Evolutionary conservation across 768 basidiomycete genomes (phyloP).

Genomic region (Phanerodontia chrysosporium): DNA sequence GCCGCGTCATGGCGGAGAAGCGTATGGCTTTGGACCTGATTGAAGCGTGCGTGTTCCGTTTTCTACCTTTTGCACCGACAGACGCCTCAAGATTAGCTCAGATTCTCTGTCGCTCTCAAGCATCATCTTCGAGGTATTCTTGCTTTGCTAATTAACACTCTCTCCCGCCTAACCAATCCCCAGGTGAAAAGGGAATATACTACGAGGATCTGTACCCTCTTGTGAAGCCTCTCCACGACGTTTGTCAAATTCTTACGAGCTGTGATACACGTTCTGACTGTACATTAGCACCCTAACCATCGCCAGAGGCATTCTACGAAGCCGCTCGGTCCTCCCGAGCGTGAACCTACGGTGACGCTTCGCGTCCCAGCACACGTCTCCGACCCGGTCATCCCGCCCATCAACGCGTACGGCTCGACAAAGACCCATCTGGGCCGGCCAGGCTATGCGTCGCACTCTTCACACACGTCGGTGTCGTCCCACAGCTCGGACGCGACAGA

Average conservation of each 20-base stretch:
- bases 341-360: neutral
- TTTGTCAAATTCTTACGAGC: no score
- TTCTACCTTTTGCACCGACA: neutral
- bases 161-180: neutral
- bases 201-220: constrained; percentile 60
- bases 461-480: constrained; percentile 10
- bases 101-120: constrained; percentile 54
- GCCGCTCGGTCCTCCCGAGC: neutral
- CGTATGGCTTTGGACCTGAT: constrained; percentile 53
- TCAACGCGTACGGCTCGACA: constrained; percentile 43
- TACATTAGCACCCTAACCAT: constrained; percentile 4
- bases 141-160: neutral
- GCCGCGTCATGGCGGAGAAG: constrained; percentile 56
- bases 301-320: neutral
- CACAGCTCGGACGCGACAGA: constrained; percentile 16
- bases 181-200: constrained; percentile 56
- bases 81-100: constrained; percentile 16
- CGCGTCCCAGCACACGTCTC: neutral
- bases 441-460: neutral
- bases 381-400: constrained; percentile 39
- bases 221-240: constrained; percentile 52
- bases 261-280: no score
- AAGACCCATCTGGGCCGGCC: constrained; percentile 6
- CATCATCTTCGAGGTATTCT: constrained; percentile 63
- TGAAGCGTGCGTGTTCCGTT: constrained; percentile 40